These are phyloP conservation scores for Ulvella scutata DNA, from an alignment of 139 green algal species.

Conservation along the genomic window DNA sequence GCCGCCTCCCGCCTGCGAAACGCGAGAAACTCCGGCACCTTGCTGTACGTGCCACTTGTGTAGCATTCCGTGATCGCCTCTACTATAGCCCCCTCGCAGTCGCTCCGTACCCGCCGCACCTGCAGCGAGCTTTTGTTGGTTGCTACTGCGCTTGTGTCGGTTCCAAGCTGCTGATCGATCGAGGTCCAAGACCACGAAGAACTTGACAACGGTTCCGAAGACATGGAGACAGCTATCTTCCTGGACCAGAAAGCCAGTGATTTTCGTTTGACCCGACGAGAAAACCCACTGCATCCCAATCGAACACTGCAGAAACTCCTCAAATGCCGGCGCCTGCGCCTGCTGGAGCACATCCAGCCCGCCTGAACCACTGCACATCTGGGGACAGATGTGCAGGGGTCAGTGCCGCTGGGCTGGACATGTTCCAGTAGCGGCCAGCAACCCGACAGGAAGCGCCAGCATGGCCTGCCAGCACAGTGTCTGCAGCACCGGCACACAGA, in stretches of 20 bases:
- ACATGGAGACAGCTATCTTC: not conserved
- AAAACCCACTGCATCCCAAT: too few relatives aligned
- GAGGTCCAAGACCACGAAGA: too few relatives aligned
- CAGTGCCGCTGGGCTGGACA: not conserved
- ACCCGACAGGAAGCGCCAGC: not conserved
- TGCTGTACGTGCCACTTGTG: not conserved
- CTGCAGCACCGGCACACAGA: not conserved
- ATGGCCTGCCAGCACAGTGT: not conserved
- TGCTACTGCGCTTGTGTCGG: too few relatives aligned
- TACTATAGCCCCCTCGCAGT: not conserved
- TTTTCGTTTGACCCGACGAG: too few relatives aligned
- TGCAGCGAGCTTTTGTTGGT: not conserved
- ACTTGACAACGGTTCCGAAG: not conserved
- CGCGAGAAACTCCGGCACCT: not conserved
- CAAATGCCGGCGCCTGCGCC: too few relatives aligned
- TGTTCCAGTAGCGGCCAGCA: not conserved
- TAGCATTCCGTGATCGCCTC: not conserved
- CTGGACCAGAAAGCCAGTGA: too few relatives aligned
- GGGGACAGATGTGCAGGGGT: not conserved
- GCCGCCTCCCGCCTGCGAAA: not conserved
- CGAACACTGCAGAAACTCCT: too few relatives aligned
- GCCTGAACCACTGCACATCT: too few relatives aligned
- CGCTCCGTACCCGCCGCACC: not conserved
- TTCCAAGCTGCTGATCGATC: too few relatives aligned
- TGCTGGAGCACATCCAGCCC: too few relatives aligned